Evolutionary conservation across 805 yeast species (phyloP).

Genomic region (Jamesozyma lodderae): DNA sequence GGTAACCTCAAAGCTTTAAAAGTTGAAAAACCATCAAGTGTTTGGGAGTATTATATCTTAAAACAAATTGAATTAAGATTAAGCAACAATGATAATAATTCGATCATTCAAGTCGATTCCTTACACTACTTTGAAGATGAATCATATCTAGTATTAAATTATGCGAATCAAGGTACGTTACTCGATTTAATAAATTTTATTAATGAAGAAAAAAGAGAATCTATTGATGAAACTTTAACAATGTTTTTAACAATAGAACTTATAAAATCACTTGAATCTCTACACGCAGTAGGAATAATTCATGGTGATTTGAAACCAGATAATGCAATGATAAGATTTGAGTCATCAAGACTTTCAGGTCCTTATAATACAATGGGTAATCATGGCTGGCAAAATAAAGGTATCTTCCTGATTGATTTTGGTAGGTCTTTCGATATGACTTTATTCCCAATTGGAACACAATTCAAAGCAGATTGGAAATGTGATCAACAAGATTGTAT

Average conservation of each 20-base stretch:
- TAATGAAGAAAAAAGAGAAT: slow-evolving; percentile 18
- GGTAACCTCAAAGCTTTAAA: slow-evolving; percentile 60
- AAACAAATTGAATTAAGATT: slow-evolving; percentile 43
- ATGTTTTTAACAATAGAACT: slow-evolving; percentile 60
- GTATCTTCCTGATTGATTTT: slow-evolving; percentile 65
- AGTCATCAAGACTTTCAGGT: slow-evolving; percentile 10
- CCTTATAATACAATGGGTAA: slow-evolving; percentile 31
- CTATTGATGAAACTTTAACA: slow-evolving; percentile 52
- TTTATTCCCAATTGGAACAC: slow-evolving; percentile 40
- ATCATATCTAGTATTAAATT: slow-evolving; percentile 56
- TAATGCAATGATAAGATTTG: slow-evolving; percentile 67
- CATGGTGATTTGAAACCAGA: slow-evolving; percentile 86
- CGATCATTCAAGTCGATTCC: slow-evolving; percentile 43
- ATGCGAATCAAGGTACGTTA: slow-evolving; percentile 61
- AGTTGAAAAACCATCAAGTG: slow-evolving; percentile 55
- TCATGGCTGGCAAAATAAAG: slow-evolving; percentile 43
- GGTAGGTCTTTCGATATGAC: slow-evolving; percentile 70
- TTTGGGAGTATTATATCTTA: slow-evolving; percentile 78
- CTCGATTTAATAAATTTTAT: slow-evolving; percentile 54
- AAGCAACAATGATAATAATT: slow-evolving; percentile 16
- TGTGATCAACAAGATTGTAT: slow-evolving; percentile 64
- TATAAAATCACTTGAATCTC: slow-evolving; percentile 43
- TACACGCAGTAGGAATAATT: slow-evolving; percentile 60
- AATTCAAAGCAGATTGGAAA: slow-evolving; percentile 52
- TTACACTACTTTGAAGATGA: slow-evolving; percentile 56